Percentiles rank a stretch among this genome's conserved stretches.
phyloP scores from a whole-genome alignment of 352 stramenopile genomes.

The Globisporangium heterothallicum region DNA sequence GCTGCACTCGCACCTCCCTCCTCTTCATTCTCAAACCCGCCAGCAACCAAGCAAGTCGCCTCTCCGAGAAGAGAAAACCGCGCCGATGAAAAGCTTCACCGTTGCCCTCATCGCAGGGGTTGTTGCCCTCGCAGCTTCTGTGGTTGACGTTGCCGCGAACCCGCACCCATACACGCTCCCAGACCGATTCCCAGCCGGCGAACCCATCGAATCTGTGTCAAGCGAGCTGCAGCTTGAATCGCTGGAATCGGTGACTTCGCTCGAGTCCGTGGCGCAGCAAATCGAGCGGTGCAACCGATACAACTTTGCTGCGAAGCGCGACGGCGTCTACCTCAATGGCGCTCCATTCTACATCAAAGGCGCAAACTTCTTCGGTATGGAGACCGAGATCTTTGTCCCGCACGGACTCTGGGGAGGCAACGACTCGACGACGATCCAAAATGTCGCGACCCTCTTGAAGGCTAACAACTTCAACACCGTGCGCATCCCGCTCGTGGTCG shows the following conservation, averaged over 20 bases:
- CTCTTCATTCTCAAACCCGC: constrained; percentile 1
- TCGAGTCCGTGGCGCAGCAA: background rate
- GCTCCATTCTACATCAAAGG: constrained; percentile 45
- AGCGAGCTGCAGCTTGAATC: background rate
- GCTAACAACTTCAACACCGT: constrained; percentile 47
- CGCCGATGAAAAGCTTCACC: background rate
- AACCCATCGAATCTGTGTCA: background rate
- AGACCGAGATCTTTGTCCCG: constrained; percentile 49
- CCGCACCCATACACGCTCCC: background rate
- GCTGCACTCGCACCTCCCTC: no score
- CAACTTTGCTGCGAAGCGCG: constrained; percentile 4
- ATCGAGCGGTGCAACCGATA: background rate
- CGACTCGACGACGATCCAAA: constrained; percentile 38
- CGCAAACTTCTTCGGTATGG: constrained; percentile 59
- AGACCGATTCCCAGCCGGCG: background rate
- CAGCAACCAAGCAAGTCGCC: background rate
- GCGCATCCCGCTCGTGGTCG: constrained; percentile 41
- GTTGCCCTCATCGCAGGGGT: background rate
- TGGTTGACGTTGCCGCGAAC: background rate
- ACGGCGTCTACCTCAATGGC: constrained; percentile 30
- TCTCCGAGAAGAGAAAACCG: background rate
- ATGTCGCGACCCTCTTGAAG: constrained; percentile 27
- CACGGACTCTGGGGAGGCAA: constrained; percentile 57
- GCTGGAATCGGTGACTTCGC: background rate
- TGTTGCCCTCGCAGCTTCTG: background rate